Percentiles rank a stretch among this genome's conserved stretches.
These are phyloP conservation scores for Penicillium fuscoglaucum DNA, from an alignment of 2,329 filamentous ascomycete genomes.

Conservation along the genomic window DNA sequence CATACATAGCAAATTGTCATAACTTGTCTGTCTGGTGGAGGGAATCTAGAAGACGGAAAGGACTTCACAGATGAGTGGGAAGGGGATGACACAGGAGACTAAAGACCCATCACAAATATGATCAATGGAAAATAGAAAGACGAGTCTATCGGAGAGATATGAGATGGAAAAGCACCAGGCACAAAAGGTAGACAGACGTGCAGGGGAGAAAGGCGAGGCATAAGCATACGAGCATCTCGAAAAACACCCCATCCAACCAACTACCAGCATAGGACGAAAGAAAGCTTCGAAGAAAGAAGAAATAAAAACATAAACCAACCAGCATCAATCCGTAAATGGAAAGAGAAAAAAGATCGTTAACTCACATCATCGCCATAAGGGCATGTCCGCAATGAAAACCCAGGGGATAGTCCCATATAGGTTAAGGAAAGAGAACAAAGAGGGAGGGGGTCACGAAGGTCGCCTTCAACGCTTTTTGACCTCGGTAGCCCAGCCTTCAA, in stretches of 20 bases:
- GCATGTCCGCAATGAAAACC: conserved; percentile 13
- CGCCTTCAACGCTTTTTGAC: conserved; percentile 65
- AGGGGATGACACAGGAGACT: neutral
- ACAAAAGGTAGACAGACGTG: neutral
- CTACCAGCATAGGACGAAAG: conserved; percentile 7
- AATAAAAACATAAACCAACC: conserved; percentile 21
- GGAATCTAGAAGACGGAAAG: neutral
- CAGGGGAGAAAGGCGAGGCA: conserved; percentile 1
- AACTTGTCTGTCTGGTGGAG: neutral
- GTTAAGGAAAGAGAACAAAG: conserved; percentile 9
- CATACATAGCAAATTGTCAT: conserved; percentile 1
- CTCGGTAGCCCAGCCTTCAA: conserved; percentile 90
- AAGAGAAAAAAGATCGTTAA: conserved; percentile 30
- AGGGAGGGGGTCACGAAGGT: neutral
- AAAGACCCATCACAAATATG: neutral
- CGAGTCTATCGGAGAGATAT: neutral
- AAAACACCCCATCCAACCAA: conserved; percentile 12
- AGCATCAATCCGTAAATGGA: conserved; percentile 27
- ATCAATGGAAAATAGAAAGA: neutral
- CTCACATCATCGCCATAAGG: conserved; percentile 23
- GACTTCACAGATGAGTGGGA: neutral
- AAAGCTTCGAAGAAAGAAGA: conserved; percentile 11
- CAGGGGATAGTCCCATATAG: conserved; percentile 15
- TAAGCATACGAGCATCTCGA: conserved; percentile 4
- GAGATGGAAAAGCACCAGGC: neutral